Evolutionary conservation across 495 filamentous ascomycete genomes (phyloP).

Genomic region (Durotheca rogersii): DNA sequence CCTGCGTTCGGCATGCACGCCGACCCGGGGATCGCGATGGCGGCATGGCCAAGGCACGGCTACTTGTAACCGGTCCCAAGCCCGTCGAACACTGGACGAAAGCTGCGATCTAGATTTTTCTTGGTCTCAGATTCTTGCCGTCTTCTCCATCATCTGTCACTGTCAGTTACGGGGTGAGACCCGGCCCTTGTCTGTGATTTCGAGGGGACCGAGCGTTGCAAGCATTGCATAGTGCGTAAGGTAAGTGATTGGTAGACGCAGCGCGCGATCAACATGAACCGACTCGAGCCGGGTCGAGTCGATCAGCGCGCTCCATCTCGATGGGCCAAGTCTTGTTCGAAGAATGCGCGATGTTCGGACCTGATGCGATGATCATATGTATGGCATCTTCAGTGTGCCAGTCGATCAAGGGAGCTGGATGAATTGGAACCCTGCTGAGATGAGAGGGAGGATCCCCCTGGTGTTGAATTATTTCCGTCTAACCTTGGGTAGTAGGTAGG

Average conservation of each 20-base stretch:
- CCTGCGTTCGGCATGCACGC: no score
- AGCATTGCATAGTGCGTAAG: no score
- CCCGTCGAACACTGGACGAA: constrained; percentile 2
- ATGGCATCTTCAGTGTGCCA: constrained; percentile 5
- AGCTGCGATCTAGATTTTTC: not conserved
- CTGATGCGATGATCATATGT: no score
- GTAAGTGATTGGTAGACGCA: not conserved
- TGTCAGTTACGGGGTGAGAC: not conserved
- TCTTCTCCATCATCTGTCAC: not conserved
- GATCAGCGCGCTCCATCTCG: constrained; percentile 1
- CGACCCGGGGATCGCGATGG: no score
- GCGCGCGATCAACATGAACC: not conserved
- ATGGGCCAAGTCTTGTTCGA: constrained; percentile 21
- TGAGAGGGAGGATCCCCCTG: constrained; percentile 4
- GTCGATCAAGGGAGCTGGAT: constrained; percentile 15
- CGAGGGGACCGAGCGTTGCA: not conserved
- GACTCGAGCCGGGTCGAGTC: not conserved
- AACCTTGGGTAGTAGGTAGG: not conserved
- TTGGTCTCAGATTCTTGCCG: no score
- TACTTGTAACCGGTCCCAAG: constrained; percentile 4
- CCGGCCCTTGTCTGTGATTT: not conserved
- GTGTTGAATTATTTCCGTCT: no score
- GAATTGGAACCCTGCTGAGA: constrained; percentile 2
- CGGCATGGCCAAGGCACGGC: no score
- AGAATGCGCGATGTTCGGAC: constrained; percentile 9